A percentile compares a stretch with the other conserved stretches of the same genome.
These are phyloP conservation scores for Boletus reticuloceps DNA, from an alignment of 768 basidiomycete genomes.

Conservation along the genomic window DNA sequence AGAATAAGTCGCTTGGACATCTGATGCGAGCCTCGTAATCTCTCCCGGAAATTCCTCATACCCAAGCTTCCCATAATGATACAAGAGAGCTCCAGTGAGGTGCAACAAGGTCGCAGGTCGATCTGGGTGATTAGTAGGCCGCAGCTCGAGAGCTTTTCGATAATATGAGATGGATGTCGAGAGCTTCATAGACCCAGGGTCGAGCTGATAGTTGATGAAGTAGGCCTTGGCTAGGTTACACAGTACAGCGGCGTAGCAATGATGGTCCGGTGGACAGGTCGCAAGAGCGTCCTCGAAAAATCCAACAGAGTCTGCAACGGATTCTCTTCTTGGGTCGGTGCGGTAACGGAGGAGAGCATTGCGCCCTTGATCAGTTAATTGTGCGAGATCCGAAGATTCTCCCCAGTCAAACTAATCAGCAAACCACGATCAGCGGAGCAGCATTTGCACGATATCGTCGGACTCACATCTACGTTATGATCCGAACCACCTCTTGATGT, in stretches of 20 bases:
- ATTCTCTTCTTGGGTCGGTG: background rate
- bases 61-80: background rate
- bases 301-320: background rate
- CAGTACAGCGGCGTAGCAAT: background rate
- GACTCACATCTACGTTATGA: background rate
- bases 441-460: no score
- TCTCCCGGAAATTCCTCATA: background rate
- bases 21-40: background rate
- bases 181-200: background rate
- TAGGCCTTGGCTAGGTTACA: conserved; percentile 9
- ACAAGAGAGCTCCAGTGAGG: background rate
- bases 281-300: conserved; percentile 5
- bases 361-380: conserved; percentile 2
- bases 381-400: background rate
- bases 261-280: background rate
- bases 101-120: conserved; percentile 1
- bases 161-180: background rate
- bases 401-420: background rate
- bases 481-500: background rate
- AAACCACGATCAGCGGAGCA: background rate
- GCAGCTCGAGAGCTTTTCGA: conserved; percentile 10
- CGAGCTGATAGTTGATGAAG: background rate
- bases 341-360: background rate
- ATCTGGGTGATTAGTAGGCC: conserved; percentile 2
- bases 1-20: background rate